Base-by-base conservation (phyloP, 164 flowering plant species). In the Echeveria elegans region DNA sequence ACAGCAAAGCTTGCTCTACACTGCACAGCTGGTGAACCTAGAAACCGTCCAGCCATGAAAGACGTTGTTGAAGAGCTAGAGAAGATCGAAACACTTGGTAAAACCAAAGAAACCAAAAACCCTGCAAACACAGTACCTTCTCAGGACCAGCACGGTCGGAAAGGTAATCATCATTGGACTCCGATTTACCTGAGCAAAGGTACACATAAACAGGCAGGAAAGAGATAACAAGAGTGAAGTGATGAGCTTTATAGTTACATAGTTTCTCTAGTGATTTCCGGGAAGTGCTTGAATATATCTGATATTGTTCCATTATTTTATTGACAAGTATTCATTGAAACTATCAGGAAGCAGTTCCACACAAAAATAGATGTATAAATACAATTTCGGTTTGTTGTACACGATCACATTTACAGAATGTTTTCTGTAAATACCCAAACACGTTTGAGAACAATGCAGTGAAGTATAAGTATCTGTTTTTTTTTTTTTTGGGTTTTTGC, bases 31-130 rank as follows among this genome's bases (percentile, higher is more conserved):
- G 3, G 74, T 6, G 92, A 92, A 34, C 92, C 84, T 2, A 83
- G 74, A 70, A 59, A 36, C 26, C 85, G 97, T 0, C 97, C 96
- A 53, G 75, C 92, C 18, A 92, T 92, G 97, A 79, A 78, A 76
- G 89, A 86, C 68, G 92, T 88, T 7, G 68, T 86, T 59, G 82
- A 79, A 68, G 69, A 75, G 18, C 70, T 92, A 61, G 92, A 81
- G 69, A 68, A 61, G 43, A 74, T 85, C 28, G 76, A 70, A 65
- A 75, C 81, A 15, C 21, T 63, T 26, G 45, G 28, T n/a, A 32
- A n/a, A 32, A 32, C 28, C 15, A 63, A 12, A 40, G 47, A 63
- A 63, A 36, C 47, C 37, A 62, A 10, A 36, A 32, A 40, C 4
- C 15, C 47, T 0, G 18, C 18, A 43, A 43, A 5, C 47, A 43